Base-by-base conservation (phyloP, 441 rosid genomes). In the Syzygium syzygioides region DNA sequence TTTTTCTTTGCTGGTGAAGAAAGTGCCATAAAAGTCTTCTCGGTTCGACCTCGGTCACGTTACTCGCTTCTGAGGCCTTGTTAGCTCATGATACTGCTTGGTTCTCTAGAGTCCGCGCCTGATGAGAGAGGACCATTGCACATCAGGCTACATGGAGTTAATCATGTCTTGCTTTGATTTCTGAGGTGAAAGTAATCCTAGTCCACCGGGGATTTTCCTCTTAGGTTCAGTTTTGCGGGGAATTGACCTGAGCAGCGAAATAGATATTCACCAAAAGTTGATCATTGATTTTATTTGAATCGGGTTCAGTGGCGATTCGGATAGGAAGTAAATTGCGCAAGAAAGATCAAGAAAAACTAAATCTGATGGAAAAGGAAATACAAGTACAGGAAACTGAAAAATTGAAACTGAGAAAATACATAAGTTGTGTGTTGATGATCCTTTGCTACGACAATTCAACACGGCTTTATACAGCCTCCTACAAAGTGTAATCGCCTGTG, bases 401-500 rank as follows among this genome's bases (percentile, higher is more conserved):
- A 28, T 5, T 60, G 66, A 60, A 5, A 60, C 0, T 28, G 15
- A 13, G 28, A 13, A 60, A 0, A 28, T 28, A 28, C 66, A 28
- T 26, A 28, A 28, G 30, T 60, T 28, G 17, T n/a, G 30, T 60
- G 32, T 0, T 60, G 66, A 60, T 60, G 32, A 60, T 14, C 66
- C 66, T 60, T 17, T 4, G 0, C 1, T 56, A 26, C n/a, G 4
- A 28, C 66, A 60, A 60, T 60, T 60, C 28, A 28, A 28, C 32
- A 60, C 0, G 0, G 17, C 30, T 13, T 60, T 60, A 5, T 60
- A 13, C 13, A 28, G 9, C n/a, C 32, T 28, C 13, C 32, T 60
- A 28, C 66, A 60, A 60, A 28, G 66, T 12, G 30, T 0, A 60
- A 60, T 60, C 6, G 32, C 32, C 9, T 1, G 17, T 60, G 5